phyloP scores from a whole-genome alignment of 1,139 yeast species.

The Diutina siamensis region DNA sequence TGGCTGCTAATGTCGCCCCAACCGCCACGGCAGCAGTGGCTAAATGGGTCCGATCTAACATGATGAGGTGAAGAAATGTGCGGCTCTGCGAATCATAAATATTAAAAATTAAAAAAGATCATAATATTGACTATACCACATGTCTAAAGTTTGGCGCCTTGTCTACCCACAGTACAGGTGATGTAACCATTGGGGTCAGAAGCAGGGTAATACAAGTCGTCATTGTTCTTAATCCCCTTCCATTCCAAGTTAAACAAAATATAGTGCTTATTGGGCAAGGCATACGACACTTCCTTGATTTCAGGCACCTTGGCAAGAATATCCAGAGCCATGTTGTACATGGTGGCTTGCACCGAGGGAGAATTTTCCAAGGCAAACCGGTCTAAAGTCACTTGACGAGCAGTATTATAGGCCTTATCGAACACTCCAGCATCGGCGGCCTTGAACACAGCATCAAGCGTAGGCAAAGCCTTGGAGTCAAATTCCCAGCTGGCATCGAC shows the following conservation, averaged over 20 bases:
- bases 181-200: constrained; percentile 90
- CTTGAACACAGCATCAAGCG: constrained; percentile 38
- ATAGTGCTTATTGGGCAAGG: constrained; percentile 85
- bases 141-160: constrained; percentile 26
- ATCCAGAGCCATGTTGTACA: constrained; percentile 80
- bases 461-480: constrained; percentile 29
- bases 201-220: constrained; percentile 79
- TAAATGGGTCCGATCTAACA: not conserved
- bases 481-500: constrained; percentile 69
- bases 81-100: too few species aligned
- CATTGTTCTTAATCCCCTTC: constrained; percentile 74
- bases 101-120: not conserved
- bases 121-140: not conserved
- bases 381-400: constrained; percentile 60
- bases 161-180: constrained; percentile 72
- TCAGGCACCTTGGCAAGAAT: constrained; percentile 49
- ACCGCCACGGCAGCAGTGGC: constrained; percentile 2
- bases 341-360: constrained; percentile 88
- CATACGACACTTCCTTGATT: constrained; percentile 55
- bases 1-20: not conserved
- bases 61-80: not conserved
- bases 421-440: constrained; percentile 52
- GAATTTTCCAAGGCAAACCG: constrained; percentile 78
- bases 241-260: constrained; percentile 68
- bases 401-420: constrained; percentile 48